These are phyloP conservation scores for Penicillium roqueforti DNA, from an alignment of 495 filamentous ascomycete genomes.

Conservation along the genomic window DNA sequence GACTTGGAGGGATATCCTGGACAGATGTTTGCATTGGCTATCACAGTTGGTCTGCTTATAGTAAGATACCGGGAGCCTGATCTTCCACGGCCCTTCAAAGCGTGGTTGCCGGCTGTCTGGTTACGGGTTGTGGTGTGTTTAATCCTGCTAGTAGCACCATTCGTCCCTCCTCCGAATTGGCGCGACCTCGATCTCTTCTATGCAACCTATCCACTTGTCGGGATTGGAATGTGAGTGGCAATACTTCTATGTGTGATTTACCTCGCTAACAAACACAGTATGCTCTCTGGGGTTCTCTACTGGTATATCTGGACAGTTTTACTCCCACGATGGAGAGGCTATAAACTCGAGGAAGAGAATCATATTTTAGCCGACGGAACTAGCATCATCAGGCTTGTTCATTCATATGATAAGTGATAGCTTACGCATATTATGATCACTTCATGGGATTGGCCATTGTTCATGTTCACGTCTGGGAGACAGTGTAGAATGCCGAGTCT, in stretches of 20 bases:
- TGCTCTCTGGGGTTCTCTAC: slow-evolving; percentile 59
- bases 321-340: slow-evolving; percentile 55
- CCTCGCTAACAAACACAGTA: slow-evolving; percentile 32
- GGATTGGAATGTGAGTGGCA: slow-evolving; percentile 59
- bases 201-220: slow-evolving; percentile 70
- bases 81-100: slow-evolving; percentile 63
- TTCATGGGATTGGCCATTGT: background rate
- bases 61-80: slow-evolving; percentile 58
- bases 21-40: slow-evolving; percentile 56
- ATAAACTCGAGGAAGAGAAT: slow-evolving; percentile 55
- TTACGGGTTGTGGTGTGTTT: slow-evolving; percentile 33
- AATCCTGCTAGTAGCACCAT: slow-evolving; percentile 33
- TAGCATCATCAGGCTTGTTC: slow-evolving; percentile 52
- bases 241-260: background rate
- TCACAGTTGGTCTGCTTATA: slow-evolving; percentile 56
- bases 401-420: slow-evolving; percentile 12
- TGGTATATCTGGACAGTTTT: slow-evolving; percentile 68
- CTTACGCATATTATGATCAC: background rate
- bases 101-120: slow-evolving; percentile 51
- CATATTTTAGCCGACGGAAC: slow-evolving; percentile 58
- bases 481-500: background rate
- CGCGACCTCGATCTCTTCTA: slow-evolving; percentile 60
- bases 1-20: slow-evolving; percentile 69
- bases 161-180: slow-evolving; percentile 44
- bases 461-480: background rate